These are phyloP conservation scores for Allantophomopsis lycopodina DNA, from an alignment of 2,329 filamentous ascomycete species.

Conservation along the genomic window DNA sequence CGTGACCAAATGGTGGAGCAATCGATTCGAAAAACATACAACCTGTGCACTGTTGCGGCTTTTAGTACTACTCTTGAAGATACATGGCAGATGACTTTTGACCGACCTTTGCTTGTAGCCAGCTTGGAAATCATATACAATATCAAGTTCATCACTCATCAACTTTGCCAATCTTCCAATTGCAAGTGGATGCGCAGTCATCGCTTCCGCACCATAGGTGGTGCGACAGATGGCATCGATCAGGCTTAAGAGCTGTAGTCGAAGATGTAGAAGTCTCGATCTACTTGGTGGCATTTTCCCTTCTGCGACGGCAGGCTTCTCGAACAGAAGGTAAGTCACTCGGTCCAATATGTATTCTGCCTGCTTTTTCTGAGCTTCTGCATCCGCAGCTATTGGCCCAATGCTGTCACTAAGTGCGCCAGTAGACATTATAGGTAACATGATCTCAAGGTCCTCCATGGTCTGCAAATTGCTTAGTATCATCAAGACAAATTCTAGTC, in stretches of 20 bases:
- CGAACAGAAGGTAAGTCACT: conserved; percentile 28
- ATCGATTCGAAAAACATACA: conserved; percentile 44
- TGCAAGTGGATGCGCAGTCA: conserved; percentile 54
- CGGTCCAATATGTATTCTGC: conserved; percentile 19
- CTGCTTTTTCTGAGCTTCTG: conserved; percentile 25
- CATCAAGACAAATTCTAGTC: conserved; percentile 51
- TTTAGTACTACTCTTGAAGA: conserved; percentile 2
- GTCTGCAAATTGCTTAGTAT: conserved; percentile 56
- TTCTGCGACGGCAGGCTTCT: conserved; percentile 21
- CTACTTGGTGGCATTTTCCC: conserved; percentile 12
- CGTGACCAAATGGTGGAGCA: conserved; percentile 45
- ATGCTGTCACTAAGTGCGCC: conserved; percentile 51
- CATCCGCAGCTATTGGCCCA: conserved; percentile 43
- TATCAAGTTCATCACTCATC: conserved; percentile 58
- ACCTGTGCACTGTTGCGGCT: conserved; percentile 22
- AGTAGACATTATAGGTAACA: conserved; percentile 52
- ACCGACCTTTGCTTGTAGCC: conserved; percentile 26
- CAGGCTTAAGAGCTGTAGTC: conserved; percentile 29
- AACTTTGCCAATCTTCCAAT: conserved; percentile 65
- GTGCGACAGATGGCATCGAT: conserved; percentile 46
- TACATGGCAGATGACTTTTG: background rate
- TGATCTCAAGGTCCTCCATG: conserved; percentile 44
- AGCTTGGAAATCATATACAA: conserved; percentile 34
- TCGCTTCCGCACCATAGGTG: conserved; percentile 46
- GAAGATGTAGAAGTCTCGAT: conserved; percentile 12